A percentile compares a stretch with the other conserved stretches of the same genome.
Conservation (phyloP, 2,329 filamentous ascomycete genomes). For the Paraphaeosphaeria minitans region DNA sequence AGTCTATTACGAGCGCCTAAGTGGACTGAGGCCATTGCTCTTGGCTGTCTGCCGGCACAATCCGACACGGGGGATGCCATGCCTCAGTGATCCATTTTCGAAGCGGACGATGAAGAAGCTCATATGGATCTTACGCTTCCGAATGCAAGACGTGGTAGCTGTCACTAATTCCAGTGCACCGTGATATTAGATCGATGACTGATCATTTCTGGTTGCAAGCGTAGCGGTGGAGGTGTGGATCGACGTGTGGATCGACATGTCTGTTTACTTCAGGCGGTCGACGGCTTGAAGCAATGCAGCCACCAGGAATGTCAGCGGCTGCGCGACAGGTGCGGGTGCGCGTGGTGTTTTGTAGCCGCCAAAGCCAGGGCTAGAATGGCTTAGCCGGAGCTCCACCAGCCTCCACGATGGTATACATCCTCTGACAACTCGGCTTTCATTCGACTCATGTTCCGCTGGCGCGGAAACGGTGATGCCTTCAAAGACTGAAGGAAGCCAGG, state of each 20-base stretch:
- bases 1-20: constrained; percentile 41
- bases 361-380: not conserved
- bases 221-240: not conserved
- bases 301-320: constrained; percentile 18
- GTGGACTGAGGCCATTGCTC: not conserved
- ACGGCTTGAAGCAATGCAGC: constrained; percentile 19
- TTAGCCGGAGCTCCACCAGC: constrained; percentile 4
- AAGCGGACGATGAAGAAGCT: constrained; percentile 4
- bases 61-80: constrained; percentile 3
- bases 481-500: not conserved
- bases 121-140: constrained; percentile 22
- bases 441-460: not conserved
- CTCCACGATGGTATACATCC: not conserved
- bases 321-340: constrained; percentile 1
- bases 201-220: not conserved
- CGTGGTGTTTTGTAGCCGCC: constrained; percentile 17
- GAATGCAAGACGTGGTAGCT: constrained; percentile 19
- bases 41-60: not conserved
- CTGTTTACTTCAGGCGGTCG: constrained; percentile 7
- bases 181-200: not conserved
- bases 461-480: not conserved
- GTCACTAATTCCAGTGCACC: constrained; percentile 22
- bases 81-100: constrained; percentile 12
- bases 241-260: constrained; percentile 5
- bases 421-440: not conserved